A percentile compares a stretch with the other conserved stretches of the same genome.
These are phyloP conservation scores for Trypanosoma lewisi DNA, from an alignment of 208 protist species.

Conservation along the genomic window DNA sequence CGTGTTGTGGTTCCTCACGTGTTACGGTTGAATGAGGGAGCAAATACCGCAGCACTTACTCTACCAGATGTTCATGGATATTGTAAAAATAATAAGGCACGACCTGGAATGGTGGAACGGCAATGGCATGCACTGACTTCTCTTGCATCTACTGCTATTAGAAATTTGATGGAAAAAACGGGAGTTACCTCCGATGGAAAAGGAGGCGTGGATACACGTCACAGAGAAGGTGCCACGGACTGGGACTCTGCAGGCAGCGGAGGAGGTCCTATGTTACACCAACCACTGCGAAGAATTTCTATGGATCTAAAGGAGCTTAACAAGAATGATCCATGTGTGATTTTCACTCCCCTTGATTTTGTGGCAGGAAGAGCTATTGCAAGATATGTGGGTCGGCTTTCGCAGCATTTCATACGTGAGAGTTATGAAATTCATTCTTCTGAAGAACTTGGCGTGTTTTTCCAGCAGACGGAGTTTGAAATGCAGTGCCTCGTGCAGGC, in stretches of 20 bases:
- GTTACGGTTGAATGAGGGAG: slow-evolving; percentile 17
- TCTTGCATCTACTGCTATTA: slow-evolving; percentile 22
- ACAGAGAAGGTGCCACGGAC: background rate
- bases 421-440: slow-evolving; percentile 44
- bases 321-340: slow-evolving; percentile 36
- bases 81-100: slow-evolving; percentile 16
- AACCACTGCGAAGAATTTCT: slow-evolving; percentile 35
- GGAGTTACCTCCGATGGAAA: slow-evolving; percentile 11
- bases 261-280: slow-evolving; percentile 29
- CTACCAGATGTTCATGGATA: slow-evolving; percentile 5
- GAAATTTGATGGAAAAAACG: slow-evolving; percentile 25
- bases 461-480: slow-evolving; percentile 72
- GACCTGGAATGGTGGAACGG: slow-evolving; percentile 18
- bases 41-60: background rate
- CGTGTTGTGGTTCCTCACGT: slow-evolving; percentile 24
- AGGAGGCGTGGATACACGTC: slow-evolving; percentile 10
- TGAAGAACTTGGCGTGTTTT: slow-evolving; percentile 65
- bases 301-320: slow-evolving; percentile 34
- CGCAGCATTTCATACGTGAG: slow-evolving; percentile 92
- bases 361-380: slow-evolving; percentile 77
- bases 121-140: slow-evolving; percentile 22
- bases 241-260: slow-evolving; percentile 22
- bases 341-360: slow-evolving; percentile 80
- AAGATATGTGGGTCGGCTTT: slow-evolving; percentile 85
- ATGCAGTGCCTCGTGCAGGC: slow-evolving; percentile 73